These are phyloP conservation scores for Drosera capensis DNA, from an alignment of 148 eudicot species.

Conservation along the genomic window DNA sequence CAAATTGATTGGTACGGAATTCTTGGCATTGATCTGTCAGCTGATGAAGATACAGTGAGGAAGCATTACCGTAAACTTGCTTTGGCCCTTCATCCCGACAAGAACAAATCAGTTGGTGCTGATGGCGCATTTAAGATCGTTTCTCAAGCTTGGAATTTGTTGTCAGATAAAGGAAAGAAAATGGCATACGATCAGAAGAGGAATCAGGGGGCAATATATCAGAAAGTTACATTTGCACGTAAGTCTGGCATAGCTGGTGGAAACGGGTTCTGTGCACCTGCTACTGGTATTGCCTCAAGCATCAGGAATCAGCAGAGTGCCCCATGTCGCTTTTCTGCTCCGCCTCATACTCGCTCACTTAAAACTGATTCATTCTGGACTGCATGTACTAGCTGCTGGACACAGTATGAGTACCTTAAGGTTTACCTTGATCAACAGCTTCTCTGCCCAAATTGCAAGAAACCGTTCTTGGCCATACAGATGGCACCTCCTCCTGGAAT, in stretches of 20 bases:
- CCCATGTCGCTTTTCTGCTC: slow-evolving; percentile 14
- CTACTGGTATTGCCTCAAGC: slow-evolving; percentile 9
- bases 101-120: slow-evolving; percentile 64
- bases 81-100: slow-evolving; percentile 53
- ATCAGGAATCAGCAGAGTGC: slow-evolving; percentile 11
- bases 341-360: slow-evolving; percentile 12
- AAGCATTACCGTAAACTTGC: slow-evolving; percentile 48
- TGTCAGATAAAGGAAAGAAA: slow-evolving; percentile 40
- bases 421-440: slow-evolving; percentile 39
- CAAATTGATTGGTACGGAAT: slow-evolving; percentile 47
- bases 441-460: slow-evolving; percentile 34
- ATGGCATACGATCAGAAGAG: slow-evolving; percentile 28
- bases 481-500: slow-evolving; percentile 30
- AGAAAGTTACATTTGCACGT: slow-evolving; percentile 11
- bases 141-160: slow-evolving; percentile 48
- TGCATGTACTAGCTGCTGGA: slow-evolving; percentile 36
- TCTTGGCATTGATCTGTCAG: slow-evolving; percentile 41
- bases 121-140: slow-evolving; percentile 57
- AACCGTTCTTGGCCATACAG: slow-evolving; percentile 38
- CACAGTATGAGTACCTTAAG: slow-evolving; percentile 44
- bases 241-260: slow-evolving; percentile 12
- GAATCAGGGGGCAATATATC: slow-evolving; percentile 9
- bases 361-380: slow-evolving; percentile 53
- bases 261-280: slow-evolving; percentile 14
- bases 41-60: slow-evolving; percentile 34